Evolutionary conservation across 371 early-diverging fungal genomes (phyloP), one percentile per base, ranked within the genome.

Genomic region (Rhizopus delemar): DNA sequence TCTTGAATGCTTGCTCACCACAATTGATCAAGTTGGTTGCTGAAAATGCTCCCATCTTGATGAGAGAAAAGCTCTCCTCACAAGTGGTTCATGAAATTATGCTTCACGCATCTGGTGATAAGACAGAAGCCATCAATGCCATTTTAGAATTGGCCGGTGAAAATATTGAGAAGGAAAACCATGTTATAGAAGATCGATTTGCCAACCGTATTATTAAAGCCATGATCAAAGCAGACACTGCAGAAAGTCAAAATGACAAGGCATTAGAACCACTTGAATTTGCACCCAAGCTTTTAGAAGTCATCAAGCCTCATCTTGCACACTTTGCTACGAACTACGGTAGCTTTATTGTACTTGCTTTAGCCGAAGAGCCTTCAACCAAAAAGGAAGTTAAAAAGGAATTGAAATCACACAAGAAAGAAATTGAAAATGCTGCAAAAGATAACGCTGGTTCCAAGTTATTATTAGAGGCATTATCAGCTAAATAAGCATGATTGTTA

Each of bases 11-110:
- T 36, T 71, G 85, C 7, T 86, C 89, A 7, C 80, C 79, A n/a
- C 65, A 74, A 4, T 65, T 92, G 65, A 74, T 88, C 35, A 67
- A 77, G n/a, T 73, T 85, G 66, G 84, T 88, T 36, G 72, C 80
- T 3, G 73, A 78, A 8, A 72, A 86, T 59, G 74, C 86, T 15
- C 55, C 68, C 35, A 59, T 63, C 34, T 68, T 89, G 46, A 75
- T 87, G 65, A 79, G 78, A 33, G 85, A 88, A 29, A 81, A 89
- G 33, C 66, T 86, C 50, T 80, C 86, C 22, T 84, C 87, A 56
- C 90, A 90, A 71, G 86, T 86, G 4, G 84, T 89, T 7, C 71
- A 78, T 51, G 91, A 90, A 73, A 86, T 85, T 31, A 75, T 91
- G 78, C 70, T 89, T 53, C 88, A 83, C 60, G 87, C 89, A 39